phyloP scores from a whole-genome alignment of 495 filamentous ascomycete genomes.

The Tetracladium setigerum region DNA sequence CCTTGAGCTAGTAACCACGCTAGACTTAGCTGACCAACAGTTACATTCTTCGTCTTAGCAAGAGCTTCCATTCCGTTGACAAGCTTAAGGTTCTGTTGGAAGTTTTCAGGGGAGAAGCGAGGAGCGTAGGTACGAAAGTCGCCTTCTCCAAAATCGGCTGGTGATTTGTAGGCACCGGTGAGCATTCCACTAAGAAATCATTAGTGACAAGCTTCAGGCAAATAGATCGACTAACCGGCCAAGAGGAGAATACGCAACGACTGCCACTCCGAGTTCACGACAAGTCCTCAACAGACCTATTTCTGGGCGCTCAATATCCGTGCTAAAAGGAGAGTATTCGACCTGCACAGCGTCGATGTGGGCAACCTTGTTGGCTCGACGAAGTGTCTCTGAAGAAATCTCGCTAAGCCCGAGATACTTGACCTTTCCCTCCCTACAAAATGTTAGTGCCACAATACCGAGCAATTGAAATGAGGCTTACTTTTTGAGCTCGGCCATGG shows the following conservation, averaged over 20 bases:
- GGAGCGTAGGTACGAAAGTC: constrained; percentile 38
- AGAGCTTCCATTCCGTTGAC: constrained; percentile 34
- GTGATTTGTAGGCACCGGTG: constrained; percentile 36
- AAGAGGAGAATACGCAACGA: constrained; percentile 56
- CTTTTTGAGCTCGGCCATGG: constrained; percentile 32
- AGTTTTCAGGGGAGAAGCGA: constrained; percentile 43
- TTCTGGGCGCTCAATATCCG: constrained; percentile 46
- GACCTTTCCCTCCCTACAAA: constrained; percentile 43
- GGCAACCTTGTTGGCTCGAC: constrained; percentile 50
- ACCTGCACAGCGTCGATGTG: constrained; percentile 54
- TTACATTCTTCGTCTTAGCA: constrained; percentile 40
- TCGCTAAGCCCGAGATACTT: constrained; percentile 52
- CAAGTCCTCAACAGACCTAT: constrained; percentile 43
- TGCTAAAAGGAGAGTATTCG: constrained; percentile 53
- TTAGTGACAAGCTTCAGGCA: no score
- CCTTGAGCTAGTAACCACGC: constrained; percentile 56
- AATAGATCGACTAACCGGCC: constrained; percentile 27
- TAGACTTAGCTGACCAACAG: constrained; percentile 41
- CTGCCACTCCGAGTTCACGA: constrained; percentile 53
- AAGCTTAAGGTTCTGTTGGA: constrained; percentile 40
- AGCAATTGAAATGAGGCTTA: constrained; percentile 1
- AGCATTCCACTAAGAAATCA: constrained; percentile 37
- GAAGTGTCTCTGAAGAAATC: constrained; percentile 44
- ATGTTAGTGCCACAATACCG: background rate
- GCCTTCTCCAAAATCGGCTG: constrained; percentile 33